Evolutionary conservation across 139 green algal species (phyloP).

Genomic region (Chlorella vulgaris): DNA sequence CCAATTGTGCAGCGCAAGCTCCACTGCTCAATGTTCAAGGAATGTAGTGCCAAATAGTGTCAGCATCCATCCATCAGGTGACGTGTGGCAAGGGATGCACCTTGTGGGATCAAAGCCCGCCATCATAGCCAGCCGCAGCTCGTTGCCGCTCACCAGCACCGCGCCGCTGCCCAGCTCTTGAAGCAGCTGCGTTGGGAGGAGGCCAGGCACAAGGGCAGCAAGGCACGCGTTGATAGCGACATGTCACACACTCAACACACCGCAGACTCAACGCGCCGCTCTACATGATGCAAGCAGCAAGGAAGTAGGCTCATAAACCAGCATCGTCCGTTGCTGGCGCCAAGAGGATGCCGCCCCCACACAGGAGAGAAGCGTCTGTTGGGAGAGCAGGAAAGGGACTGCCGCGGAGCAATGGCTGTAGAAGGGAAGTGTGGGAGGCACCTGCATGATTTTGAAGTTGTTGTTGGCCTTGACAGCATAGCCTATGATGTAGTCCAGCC

Average conservation of each 20-base stretch:
- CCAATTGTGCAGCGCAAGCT: too few relatives aligned
- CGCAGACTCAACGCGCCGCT: too few relatives aligned
- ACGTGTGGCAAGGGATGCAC: conserved; percentile 35
- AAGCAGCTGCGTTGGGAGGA: conserved; percentile 37
- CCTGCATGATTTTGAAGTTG: conserved; percentile 92
- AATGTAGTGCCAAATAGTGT: too few relatives aligned
- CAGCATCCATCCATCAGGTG: neutral
- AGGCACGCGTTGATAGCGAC: neutral
- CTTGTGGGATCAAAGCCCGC: conserved; percentile 91
- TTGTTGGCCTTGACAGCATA: conserved; percentile 99
- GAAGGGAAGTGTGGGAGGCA: too few relatives aligned
- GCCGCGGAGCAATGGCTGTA: too few relatives aligned
- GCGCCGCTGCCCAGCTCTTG: conserved; percentile 77
- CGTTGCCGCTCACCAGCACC: conserved; percentile 96
- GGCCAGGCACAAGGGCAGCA: conserved; percentile 39
- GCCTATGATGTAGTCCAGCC: conserved; percentile 88
- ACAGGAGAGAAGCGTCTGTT: too few relatives aligned
- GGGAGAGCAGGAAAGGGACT: too few relatives aligned
- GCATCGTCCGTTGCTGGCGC: too few relatives aligned
- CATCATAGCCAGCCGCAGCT: conserved; percentile 86
- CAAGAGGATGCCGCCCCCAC: too few relatives aligned
- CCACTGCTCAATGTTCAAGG: too few relatives aligned
- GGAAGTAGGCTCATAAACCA: too few relatives aligned
- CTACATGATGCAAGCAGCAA: too few relatives aligned
- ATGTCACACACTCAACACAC: neutral